phyloP scores from a whole-genome alignment of 352 stramenopile species.

The Phytopythium boreale region DNA sequence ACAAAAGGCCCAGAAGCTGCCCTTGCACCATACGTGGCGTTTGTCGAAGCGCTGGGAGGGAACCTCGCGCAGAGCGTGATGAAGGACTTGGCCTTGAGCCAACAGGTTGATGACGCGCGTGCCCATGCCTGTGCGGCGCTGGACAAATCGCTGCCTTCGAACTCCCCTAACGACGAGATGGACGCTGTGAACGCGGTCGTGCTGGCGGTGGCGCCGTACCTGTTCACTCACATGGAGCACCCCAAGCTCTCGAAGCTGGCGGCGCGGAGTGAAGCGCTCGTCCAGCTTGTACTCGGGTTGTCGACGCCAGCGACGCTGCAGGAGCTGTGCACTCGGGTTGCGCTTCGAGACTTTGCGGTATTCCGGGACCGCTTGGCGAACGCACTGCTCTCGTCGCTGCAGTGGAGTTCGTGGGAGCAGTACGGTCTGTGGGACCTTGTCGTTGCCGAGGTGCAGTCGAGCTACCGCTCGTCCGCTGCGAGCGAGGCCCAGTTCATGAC shows the following conservation, averaged over 20 bases:
- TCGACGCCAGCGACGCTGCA: constrained; percentile 61
- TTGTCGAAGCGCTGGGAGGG: constrained; percentile 52
- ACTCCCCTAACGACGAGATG: constrained; percentile 46
- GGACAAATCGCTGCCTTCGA: constrained; percentile 24
- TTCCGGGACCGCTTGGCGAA: constrained; percentile 69
- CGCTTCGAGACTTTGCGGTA: constrained; percentile 76
- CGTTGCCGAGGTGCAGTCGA: constrained; percentile 54
- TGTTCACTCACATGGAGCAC: constrained; percentile 70
- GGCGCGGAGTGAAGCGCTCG: constrained; percentile 55
- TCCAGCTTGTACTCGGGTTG: constrained; percentile 64
- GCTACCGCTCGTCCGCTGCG: constrained; percentile 15
- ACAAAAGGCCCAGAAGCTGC: constrained; percentile 52
- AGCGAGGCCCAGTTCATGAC: constrained; percentile 61
- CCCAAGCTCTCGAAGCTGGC: constrained; percentile 58
- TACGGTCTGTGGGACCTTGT: constrained; percentile 80
- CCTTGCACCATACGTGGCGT: constrained; percentile 59
- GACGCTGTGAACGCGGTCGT: constrained; percentile 57
- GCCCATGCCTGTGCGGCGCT: constrained; percentile 57
- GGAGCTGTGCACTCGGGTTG: constrained; percentile 49
- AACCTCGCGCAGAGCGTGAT: constrained; percentile 48
- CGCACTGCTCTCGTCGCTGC: constrained; percentile 66
- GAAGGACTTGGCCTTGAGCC: constrained; percentile 68
- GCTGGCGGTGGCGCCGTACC: constrained; percentile 58
- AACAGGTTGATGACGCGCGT: constrained; percentile 79
- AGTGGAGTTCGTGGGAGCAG: constrained; percentile 85